These are phyloP conservation scores for Parascedosporium putredinis DNA, from an alignment of 2,329 filamentous ascomycete species.

Conservation along the genomic window DNA sequence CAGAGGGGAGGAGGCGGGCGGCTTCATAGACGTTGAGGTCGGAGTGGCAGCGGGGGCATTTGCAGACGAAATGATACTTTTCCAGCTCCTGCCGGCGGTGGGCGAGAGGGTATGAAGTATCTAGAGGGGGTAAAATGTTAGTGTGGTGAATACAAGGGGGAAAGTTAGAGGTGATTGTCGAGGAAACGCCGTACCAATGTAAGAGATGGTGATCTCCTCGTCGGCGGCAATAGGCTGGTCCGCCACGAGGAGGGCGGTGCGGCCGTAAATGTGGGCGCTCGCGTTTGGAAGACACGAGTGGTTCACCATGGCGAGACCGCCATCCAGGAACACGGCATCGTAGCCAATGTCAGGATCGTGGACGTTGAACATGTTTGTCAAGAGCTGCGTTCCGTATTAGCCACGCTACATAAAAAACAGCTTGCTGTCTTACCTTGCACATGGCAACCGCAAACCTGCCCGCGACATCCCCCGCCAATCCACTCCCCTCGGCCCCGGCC, in stretches of 20 bases:
- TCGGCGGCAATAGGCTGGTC: slow-evolving; percentile 35
- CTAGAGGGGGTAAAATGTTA: slow-evolving; percentile 19
- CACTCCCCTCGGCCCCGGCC: slow-evolving; percentile 29
- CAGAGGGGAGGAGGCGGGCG: slow-evolving; percentile 25
- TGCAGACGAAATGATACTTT: slow-evolving; percentile 43
- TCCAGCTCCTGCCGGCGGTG: slow-evolving; percentile 31
- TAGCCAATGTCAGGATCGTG: slow-evolving; percentile 40
- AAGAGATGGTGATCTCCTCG: slow-evolving; percentile 51
- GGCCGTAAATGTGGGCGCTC: slow-evolving; percentile 42
- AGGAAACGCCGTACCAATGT: slow-evolving; percentile 38
- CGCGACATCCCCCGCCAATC: slow-evolving; percentile 25
- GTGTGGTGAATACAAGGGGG: not conserved
- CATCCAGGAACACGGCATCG: slow-evolving; percentile 45
- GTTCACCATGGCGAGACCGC: slow-evolving; percentile 47
- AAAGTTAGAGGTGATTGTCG: too few species aligned
- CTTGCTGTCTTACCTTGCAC: slow-evolving; percentile 35
- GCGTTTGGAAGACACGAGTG: slow-evolving; percentile 54
- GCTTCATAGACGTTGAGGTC: slow-evolving; percentile 46
- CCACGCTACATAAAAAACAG: not conserved
- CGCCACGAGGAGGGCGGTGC: slow-evolving; percentile 40
- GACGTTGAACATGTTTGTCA: slow-evolving; percentile 52
- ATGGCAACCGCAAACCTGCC: slow-evolving; percentile 33
- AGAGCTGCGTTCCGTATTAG: slow-evolving; percentile 30
- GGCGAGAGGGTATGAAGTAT: slow-evolving; percentile 33
- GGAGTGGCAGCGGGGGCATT: slow-evolving; percentile 36